Conservation (phyloP, 495 filamentous ascomycete species). For the Trypethelium eluteriae region DNA sequence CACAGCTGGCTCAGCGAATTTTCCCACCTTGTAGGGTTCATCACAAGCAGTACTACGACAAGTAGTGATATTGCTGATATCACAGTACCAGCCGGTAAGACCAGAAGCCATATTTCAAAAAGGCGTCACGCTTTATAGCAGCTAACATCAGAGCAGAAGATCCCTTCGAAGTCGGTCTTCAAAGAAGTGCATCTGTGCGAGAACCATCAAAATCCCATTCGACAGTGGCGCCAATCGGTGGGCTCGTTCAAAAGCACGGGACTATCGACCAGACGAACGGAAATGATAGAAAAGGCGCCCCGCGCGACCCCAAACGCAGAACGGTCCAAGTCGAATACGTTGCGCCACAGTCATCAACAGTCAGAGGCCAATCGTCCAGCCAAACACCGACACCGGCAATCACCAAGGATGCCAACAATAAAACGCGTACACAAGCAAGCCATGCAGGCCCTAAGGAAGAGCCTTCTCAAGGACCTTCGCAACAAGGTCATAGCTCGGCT, state of each 20-base stretch:
- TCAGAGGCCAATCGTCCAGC: conserved; percentile 48
- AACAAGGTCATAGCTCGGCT: conserved; percentile 15
- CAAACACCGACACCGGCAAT: conserved; percentile 31
- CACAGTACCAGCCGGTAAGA: conserved; percentile 60
- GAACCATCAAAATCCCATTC: conserved; percentile 69
- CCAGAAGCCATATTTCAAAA: not conserved
- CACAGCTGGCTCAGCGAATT: conserved; percentile 99
- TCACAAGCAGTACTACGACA: conserved; percentile 89
- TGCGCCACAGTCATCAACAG: conserved; percentile 75
- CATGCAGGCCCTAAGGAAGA: conserved; percentile 45
- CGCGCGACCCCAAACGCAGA: conserved; percentile 77
- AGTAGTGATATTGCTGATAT: conserved; percentile 77
- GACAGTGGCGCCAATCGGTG: conserved; percentile 50
- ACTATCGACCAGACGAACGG: conserved; percentile 63
- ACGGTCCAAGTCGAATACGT: conserved; percentile 99
- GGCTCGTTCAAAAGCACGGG: conserved; percentile 66
- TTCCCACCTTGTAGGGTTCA: conserved; percentile 86
- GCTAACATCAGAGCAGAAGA: conserved; percentile 39
- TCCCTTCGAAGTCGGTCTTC: conserved; percentile 56
- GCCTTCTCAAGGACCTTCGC: conserved; percentile 15
- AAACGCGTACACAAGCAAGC: conserved; percentile 46
- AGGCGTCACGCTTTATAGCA: not conserved
- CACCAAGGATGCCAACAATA: conserved; percentile 22
- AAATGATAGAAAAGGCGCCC: conserved; percentile 53
- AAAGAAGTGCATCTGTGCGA: conserved; percentile 82